Evolutionary conservation across 257 asterid genomes (phyloP).

Genomic region (Scutellaria baicalensis): DNA sequence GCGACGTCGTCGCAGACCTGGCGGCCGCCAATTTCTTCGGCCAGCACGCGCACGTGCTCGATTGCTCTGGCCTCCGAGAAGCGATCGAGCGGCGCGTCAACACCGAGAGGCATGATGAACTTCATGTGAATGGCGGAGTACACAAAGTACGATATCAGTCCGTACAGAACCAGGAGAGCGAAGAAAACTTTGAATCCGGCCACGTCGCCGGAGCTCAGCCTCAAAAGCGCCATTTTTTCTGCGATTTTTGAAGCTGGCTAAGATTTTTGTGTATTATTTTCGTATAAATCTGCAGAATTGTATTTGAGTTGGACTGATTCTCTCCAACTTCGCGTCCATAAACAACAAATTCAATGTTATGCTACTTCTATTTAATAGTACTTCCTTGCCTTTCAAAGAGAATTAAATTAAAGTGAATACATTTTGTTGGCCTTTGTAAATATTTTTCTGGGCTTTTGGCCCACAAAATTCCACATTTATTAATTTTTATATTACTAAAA

Average conservation of each 20-base stretch:
- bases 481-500: too few species aligned
- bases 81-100: constrained; percentile 78
- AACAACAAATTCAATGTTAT: neutral
- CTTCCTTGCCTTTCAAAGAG: too few species aligned
- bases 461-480: too few species aligned
- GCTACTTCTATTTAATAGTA: too few species aligned
- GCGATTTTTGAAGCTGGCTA: neutral
- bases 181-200: constrained; percentile 66
- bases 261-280: neutral
- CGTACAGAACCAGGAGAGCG: constrained; percentile 44
- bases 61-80: constrained; percentile 93
- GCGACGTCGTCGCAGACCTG: constrained; percentile 50
- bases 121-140: constrained; percentile 61
- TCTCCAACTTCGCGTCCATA: neutral
- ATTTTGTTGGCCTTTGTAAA: too few species aligned
- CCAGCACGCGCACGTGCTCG: constrained; percentile 84
- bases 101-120: constrained; percentile 70
- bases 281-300: neutral
- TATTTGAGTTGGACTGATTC: neutral
- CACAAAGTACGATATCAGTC: constrained; percentile 37
- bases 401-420: too few species aligned
- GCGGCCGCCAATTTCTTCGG: constrained; percentile 88
- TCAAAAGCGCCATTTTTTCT: constrained; percentile 36
- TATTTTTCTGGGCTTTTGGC: too few species aligned
- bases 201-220: constrained; percentile 57